Conservation (phyloP, 331 rosid species). For the Telfairia occidentalis region DNA sequence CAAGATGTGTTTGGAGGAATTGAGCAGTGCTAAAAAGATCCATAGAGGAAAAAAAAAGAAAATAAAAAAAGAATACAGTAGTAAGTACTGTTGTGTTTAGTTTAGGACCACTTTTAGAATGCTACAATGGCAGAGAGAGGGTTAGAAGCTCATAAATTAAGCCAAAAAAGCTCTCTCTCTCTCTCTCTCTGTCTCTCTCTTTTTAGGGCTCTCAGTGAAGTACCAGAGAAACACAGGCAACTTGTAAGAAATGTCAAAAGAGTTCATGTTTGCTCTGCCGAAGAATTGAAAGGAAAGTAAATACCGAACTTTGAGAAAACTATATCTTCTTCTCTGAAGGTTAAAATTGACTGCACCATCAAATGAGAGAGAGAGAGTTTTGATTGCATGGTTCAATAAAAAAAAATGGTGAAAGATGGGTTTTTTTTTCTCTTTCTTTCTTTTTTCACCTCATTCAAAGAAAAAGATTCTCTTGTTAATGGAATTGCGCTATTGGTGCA, state of each 20-base stretch:
- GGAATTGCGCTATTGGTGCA: neutral
- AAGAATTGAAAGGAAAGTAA: slow-evolving; percentile 3
- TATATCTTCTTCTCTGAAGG: neutral
- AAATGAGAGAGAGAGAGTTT: neutral
- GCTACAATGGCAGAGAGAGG: neutral
- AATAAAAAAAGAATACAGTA: neutral
- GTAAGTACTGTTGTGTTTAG: slow-evolving; percentile 7
- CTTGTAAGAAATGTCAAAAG: slow-evolving; percentile 3
- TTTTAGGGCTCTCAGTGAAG: neutral
- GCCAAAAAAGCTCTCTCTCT: neutral
- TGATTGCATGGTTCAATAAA: neutral
- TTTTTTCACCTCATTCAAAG: neutral
- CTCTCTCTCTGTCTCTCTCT: neutral
- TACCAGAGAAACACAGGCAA: slow-evolving; percentile 1
- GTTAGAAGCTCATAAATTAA: slow-evolving; percentile 3
- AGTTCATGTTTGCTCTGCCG: neutral
- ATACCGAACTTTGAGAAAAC: slow-evolving; percentile 5
- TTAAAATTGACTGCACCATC: neutral
- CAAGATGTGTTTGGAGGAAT: neutral
- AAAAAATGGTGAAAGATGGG: neutral
- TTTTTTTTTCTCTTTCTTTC: neutral
- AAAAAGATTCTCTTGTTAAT: slow-evolving; percentile 20
- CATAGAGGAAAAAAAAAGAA: neutral
- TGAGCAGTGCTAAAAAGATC: slow-evolving; percentile 6
- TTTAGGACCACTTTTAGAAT: slow-evolving; percentile 12